A percentile compares a stretch with the other conserved stretches of the same genome.
Evolutionary conservation across 1,139 yeast genomes (phyloP).

Genomic region (Kodamaea anthophila): DNA sequence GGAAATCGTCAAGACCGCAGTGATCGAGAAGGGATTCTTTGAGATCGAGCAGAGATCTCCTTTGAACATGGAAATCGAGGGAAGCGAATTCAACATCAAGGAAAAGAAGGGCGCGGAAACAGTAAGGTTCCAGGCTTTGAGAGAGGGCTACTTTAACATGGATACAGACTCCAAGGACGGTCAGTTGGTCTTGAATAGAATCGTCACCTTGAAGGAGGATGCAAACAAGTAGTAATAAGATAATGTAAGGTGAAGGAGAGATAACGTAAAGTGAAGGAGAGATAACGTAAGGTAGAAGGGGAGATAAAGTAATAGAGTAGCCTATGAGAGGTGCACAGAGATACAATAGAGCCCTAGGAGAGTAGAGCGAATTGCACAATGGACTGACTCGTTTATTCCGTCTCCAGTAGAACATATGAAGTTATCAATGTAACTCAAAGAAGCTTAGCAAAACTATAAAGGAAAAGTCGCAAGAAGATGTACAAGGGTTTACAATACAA

Average conservation of each 20-base stretch:
- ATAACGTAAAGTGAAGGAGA: background rate
- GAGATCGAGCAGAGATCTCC: conserved; percentile 71
- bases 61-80: conserved; percentile 60
- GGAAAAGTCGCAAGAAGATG: too few relatives aligned
- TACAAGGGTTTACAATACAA: too few relatives aligned
- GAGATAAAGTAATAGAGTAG: too few relatives aligned
- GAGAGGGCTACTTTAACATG: conserved; percentile 93
- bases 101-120: conserved; percentile 66
- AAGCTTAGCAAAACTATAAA: too few relatives aligned
- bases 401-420: too few relatives aligned
- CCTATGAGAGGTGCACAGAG: too few relatives aligned
- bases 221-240: conserved; percentile 8
- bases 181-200: conserved; percentile 72
- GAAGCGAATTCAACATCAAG: conserved; percentile 63
- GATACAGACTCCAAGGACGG: conserved; percentile 64
- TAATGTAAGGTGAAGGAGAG: background rate
- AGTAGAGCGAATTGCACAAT: too few relatives aligned
- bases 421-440: too few relatives aligned
- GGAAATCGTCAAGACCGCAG: conserved; percentile 54
- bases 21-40: conserved; percentile 73
- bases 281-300: background rate
- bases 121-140: conserved; percentile 95
- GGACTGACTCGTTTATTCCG: too few relatives aligned
- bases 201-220: conserved; percentile 84
- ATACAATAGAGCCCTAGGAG: too few relatives aligned